Percentiles rank a stretch among this genome's conserved stretches.
Evolutionary conservation across 1,284 basidiomycete species (phyloP).

Genomic region (Caloboletus inedulis): DNA sequence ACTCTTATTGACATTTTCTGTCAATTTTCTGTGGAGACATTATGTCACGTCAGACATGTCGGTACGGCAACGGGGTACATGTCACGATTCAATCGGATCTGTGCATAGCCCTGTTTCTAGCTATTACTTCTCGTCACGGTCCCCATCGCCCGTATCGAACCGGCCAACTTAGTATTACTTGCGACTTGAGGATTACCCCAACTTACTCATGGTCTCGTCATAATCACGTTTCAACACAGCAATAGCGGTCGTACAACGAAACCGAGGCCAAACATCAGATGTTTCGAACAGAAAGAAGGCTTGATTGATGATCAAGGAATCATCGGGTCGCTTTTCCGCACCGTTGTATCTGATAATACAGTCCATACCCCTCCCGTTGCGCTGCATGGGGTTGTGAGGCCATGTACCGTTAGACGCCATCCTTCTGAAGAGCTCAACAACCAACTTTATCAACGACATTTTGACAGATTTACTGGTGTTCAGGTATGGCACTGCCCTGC

Average conservation of each 20-base stretch:
- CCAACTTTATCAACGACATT: slow-evolving; percentile 46
- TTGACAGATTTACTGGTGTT: slow-evolving; percentile 42
- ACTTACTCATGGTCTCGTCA: not conserved
- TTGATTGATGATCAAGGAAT: not conserved
- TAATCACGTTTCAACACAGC: slow-evolving; percentile 1
- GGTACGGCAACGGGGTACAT: no score
- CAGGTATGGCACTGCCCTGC: slow-evolving; percentile 43
- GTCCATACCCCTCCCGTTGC: not conserved
- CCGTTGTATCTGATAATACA: not conserved
- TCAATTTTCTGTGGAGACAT: not conserved
- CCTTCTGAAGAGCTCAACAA: not conserved
- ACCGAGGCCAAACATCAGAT: not conserved
- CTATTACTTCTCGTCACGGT: no score
- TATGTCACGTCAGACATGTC: not conserved
- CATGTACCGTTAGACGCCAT: not conserved
- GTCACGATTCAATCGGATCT: no score
- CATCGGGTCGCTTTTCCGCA: not conserved
- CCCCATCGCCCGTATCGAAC: no score
- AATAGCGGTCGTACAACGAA: not conserved
- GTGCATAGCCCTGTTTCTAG: no score
- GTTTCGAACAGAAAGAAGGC: not conserved
- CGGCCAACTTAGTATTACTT: no score
- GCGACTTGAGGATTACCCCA: no score
- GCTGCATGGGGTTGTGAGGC: not conserved
- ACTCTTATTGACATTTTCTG: not conserved